These are phyloP conservation scores for Pleurotus tuber-regium DNA, from an alignment of 768 basidiomycete species.

Conservation along the genomic window DNA sequence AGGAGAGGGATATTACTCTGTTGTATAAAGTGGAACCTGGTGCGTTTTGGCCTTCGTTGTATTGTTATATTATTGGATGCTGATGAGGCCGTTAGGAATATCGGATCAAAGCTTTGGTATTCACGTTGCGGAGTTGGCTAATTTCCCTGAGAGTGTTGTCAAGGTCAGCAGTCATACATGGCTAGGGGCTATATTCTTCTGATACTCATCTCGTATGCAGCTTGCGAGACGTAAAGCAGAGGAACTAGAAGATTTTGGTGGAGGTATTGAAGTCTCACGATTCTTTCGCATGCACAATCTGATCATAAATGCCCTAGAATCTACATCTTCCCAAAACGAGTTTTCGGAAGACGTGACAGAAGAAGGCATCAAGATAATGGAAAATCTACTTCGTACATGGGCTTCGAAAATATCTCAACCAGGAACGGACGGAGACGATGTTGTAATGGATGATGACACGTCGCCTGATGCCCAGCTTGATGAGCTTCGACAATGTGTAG, in stretches of 20 bases:
- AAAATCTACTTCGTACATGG: slow-evolving; percentile 74
- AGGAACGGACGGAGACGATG: slow-evolving; percentile 46
- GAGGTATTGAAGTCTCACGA: slow-evolving; percentile 27
- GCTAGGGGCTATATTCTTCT: not conserved
- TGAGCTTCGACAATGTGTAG: slow-evolving; percentile 59
- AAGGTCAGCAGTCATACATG: slow-evolving; percentile 47
- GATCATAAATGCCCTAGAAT: slow-evolving; percentile 15
- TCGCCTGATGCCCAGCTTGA: slow-evolving; percentile 43
- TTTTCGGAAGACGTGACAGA: slow-evolving; percentile 63
- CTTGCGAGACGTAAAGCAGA: slow-evolving; percentile 91
- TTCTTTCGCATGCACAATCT: slow-evolving; percentile 7
- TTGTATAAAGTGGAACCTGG: slow-evolving; percentile 95
- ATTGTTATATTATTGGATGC: not conserved
- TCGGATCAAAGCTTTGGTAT: slow-evolving; percentile 99
- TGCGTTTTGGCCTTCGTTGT: slow-evolving; percentile 28
- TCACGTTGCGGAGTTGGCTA: slow-evolving; percentile 95
- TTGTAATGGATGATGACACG: slow-evolving; percentile 36
- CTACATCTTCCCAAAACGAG: slow-evolving; percentile 33
- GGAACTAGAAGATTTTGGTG: slow-evolving; percentile 83
- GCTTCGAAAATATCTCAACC: slow-evolving; percentile 31
- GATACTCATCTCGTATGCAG: slow-evolving; percentile 31
- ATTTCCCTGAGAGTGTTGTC: slow-evolving; percentile 94
- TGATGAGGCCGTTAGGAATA: slow-evolving; percentile 49
- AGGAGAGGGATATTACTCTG: slow-evolving; percentile 77
- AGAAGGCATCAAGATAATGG: slow-evolving; percentile 78